Evolutionary conservation across 106 monocot genomes (phyloP), one percentile per base, ranked within the genome.

Genomic region (Dendrobium huoshanense): DNA sequence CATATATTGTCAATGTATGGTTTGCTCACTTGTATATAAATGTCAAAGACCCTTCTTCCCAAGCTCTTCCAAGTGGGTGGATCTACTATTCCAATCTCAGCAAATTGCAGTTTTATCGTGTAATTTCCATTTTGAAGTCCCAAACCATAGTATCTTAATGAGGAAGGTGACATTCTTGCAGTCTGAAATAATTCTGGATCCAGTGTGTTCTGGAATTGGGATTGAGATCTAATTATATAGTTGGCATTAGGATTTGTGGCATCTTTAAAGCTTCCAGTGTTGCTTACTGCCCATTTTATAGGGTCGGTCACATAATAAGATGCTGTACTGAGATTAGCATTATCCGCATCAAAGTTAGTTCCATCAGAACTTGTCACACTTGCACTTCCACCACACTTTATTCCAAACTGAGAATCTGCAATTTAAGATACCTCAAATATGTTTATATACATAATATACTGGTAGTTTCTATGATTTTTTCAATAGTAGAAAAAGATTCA

Each of bases 321-420:
- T 61, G 94, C 91, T 55, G 88, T 51, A 11, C 59, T 75, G 41
- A 98, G 87, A 85, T 43, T 65, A 68, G 73, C 77, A 80, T 81
- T 84, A 37, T 98, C 94, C 9, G 22, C 10, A n/a, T 98, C 92
- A 84, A 88, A 98, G 9, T 25, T 25, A 27, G 77, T 88, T 41
- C 87, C 84, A 79, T 88, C 88, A 55, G 84, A 77, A 77, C 80
- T 79, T 68, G 81, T 86, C 13, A 98, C 80, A 29, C 72, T 76
- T 89, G 11, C 89, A 74, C 37, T 75, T 56, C 90, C 89, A 67
- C 97, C 97, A 87, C 97, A 98, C 5, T 89, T 92, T 79, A 98
- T 83, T 41, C 85, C 94, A 84, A 98, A 88, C 5, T 82, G 79
- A 68, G 79, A 89, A 86, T 91, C 96, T 97, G 83, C 8, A 55